These are phyloP conservation scores for Chrysosporium keratinophilum DNA, from an alignment of 2,329 filamentous ascomycete genomes.

Conservation along the genomic window DNA sequence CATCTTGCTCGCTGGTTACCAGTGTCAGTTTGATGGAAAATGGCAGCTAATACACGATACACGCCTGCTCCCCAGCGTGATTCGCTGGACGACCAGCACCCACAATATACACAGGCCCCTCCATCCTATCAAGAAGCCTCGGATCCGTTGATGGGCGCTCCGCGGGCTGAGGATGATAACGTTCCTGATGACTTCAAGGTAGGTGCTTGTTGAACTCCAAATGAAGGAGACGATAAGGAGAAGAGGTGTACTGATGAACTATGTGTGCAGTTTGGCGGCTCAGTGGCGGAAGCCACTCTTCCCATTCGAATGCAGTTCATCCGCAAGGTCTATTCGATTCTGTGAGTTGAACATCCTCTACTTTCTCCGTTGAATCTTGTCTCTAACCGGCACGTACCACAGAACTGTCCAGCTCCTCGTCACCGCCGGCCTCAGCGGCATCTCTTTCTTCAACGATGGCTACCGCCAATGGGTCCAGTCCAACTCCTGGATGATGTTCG, in stretches of 20 bases:
- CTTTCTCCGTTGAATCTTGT: not conserved
- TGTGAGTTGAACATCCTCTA: conserved; percentile 41
- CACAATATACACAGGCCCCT: conserved; percentile 60
- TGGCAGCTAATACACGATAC: conserved; percentile 74
- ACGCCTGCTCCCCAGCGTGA: conserved; percentile 73
- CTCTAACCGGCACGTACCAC: not conserved
- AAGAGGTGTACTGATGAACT: conserved; percentile 14
- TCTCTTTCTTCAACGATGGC: conserved; percentile 70
- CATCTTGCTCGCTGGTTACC: not conserved
- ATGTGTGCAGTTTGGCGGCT: conserved; percentile 65
- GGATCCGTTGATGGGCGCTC: conserved; percentile 47
- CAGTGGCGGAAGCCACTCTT: conserved; percentile 83
- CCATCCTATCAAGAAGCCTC: conserved; percentile 65
- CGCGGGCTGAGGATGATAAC: conserved; percentile 77
- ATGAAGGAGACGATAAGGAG: not conserved
- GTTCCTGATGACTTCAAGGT: conserved; percentile 96
- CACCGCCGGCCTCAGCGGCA: conserved; percentile 66
- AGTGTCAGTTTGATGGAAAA: conserved; percentile 26
- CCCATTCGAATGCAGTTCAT: conserved; percentile 96
- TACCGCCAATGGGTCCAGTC: conserved; percentile 84
- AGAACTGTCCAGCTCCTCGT: conserved; percentile 81
- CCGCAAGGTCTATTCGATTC: conserved; percentile 94
- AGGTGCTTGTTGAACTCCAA: conserved; percentile 11
- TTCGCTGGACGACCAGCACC: conserved; percentile 57
- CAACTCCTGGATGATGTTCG: conserved; percentile 74